Percentiles rank a stretch among this genome's conserved stretches.
Conservation (phyloP, 768 basidiomycete genomes). For the Rhodocollybia butyracea region DNA sequence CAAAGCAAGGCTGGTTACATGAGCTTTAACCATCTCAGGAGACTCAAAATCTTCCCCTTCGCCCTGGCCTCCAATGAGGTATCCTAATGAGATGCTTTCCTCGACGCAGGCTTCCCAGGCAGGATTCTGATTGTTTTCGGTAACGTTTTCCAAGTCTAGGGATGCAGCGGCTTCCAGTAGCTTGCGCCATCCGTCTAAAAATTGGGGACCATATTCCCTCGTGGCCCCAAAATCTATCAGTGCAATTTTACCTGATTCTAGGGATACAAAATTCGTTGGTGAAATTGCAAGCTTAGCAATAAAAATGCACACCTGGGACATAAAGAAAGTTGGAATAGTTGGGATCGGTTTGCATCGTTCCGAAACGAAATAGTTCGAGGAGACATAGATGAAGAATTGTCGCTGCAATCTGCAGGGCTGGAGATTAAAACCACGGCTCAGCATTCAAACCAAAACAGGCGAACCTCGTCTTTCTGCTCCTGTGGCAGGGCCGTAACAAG, state of each 20-base stretch:
- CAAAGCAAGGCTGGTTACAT: slow-evolving; percentile 77
- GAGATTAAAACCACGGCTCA: not conserved
- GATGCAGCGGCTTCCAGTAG: slow-evolving; percentile 71
- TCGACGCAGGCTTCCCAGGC: slow-evolving; percentile 53
- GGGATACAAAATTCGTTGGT: not conserved
- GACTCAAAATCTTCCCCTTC: slow-evolving; percentile 42
- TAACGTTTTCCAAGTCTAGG: slow-evolving; percentile 55
- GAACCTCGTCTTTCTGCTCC: slow-evolving; percentile 69
- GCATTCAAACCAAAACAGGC: slow-evolving; percentile 8
- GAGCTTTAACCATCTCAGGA: slow-evolving; percentile 84
- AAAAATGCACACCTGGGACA: slow-evolving; percentile 42
- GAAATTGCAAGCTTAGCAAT: not conserved
- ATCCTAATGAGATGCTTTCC: slow-evolving; percentile 81
- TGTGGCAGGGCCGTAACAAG: slow-evolving; percentile 54
- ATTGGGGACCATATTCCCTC: slow-evolving; percentile 76
- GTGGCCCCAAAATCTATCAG: slow-evolving; percentile 97
- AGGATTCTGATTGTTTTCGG: not conserved
- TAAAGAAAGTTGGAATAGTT: slow-evolving; percentile 99
- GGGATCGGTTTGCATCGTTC: slow-evolving; percentile 97
- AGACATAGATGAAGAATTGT: slow-evolving; percentile 84
- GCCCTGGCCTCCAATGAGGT: slow-evolving; percentile 86
- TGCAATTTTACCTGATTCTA: slow-evolving; percentile 49
- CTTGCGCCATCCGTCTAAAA: slow-evolving; percentile 84
- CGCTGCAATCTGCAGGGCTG: slow-evolving; percentile 65
- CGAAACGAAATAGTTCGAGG: slow-evolving; percentile 85